A percentile compares a stretch with the other conserved stretches of the same genome.
phyloP scores from a whole-genome alignment of 352 stramenopile genomes.

The Phytophthora pseudosyringae region DNA sequence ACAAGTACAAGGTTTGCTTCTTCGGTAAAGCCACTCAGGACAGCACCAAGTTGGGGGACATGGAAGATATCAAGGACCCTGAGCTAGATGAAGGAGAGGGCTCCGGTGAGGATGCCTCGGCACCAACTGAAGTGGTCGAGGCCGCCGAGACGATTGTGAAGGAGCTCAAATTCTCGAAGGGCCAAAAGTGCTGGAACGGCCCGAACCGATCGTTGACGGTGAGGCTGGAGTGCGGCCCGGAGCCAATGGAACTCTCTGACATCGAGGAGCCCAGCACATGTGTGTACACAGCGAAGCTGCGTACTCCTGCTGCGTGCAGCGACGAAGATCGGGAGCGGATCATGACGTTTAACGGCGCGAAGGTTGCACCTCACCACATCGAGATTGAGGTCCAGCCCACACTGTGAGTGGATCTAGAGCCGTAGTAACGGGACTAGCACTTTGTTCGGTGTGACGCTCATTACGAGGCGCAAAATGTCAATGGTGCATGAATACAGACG shows the following conservation, averaged over 20 bases:
- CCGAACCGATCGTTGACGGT: constrained; percentile 82
- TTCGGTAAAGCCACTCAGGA: constrained; percentile 88
- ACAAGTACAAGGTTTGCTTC: constrained; percentile 89
- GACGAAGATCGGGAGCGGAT: constrained; percentile 42
- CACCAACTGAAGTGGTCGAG: constrained; percentile 1
- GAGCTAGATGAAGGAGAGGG: constrained; percentile 3
- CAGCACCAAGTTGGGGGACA: constrained; percentile 71
- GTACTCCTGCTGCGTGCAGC: constrained; percentile 78
- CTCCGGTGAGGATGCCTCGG: constrained; percentile 1
- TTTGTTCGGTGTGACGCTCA: background rate
- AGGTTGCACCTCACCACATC: constrained; percentile 57
- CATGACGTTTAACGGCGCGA: constrained; percentile 36
- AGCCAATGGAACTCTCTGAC: constrained; percentile 65
- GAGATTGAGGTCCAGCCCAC: constrained; percentile 68
- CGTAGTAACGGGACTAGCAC: background rate
- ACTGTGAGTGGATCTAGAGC: constrained; percentile 34
- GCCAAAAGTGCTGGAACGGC: constrained; percentile 90
- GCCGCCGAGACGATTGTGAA: constrained; percentile 13
- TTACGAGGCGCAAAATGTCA: constrained; percentile 10
- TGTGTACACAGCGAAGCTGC: constrained; percentile 85
- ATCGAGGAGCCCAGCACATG: constrained; percentile 89
- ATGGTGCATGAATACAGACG: constrained; percentile 23
- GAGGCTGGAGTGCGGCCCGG: constrained; percentile 68
- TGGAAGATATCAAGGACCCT: constrained; percentile 45
- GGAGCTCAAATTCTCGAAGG: constrained; percentile 67